Evolutionary conservation across 1,284 basidiomycete genomes (phyloP).

Genomic region (Trichosporon sp.): DNA sequence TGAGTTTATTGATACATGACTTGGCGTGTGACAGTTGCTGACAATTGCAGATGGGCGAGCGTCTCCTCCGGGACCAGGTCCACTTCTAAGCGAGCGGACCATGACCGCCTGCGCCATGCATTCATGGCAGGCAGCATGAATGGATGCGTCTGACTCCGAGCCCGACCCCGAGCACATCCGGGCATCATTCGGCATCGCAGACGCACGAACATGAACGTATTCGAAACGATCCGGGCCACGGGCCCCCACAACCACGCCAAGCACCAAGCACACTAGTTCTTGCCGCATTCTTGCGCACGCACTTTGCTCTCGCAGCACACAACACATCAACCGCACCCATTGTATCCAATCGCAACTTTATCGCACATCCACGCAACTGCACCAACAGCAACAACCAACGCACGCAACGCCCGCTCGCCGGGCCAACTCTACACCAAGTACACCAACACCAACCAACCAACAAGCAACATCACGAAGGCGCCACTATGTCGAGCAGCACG

Average conservation of each 20-base stretch:
- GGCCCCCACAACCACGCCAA: background rate
- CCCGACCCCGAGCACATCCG: too few species aligned
- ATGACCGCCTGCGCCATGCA: background rate
- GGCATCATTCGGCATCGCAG: too few species aligned
- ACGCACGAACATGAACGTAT: background rate
- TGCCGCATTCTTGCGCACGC: too few species aligned
- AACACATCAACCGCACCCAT: background rate
- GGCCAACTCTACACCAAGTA: background rate
- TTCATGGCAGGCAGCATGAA: too few species aligned
- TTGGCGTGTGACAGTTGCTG: too few species aligned
- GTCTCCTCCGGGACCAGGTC: conserved; percentile 42
- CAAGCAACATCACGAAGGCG: too few species aligned
- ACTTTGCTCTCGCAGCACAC: background rate
- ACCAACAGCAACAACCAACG: background rate
- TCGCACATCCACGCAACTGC: background rate
- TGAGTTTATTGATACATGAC: conserved; percentile 25
- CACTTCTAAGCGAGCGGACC: conserved; percentile 26
- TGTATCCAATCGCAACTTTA: background rate
- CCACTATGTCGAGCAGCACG: too few species aligned
- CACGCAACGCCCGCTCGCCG: background rate
- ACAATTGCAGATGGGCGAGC: conserved; percentile 40
- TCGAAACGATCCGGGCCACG: background rate
- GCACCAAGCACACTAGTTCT: too few species aligned
- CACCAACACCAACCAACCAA: too few species aligned
- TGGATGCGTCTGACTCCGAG: too few species aligned